Evolutionary conservation across 2,329 filamentous ascomycete genomes (phyloP).

Genomic region (Nemania sp.): DNA sequence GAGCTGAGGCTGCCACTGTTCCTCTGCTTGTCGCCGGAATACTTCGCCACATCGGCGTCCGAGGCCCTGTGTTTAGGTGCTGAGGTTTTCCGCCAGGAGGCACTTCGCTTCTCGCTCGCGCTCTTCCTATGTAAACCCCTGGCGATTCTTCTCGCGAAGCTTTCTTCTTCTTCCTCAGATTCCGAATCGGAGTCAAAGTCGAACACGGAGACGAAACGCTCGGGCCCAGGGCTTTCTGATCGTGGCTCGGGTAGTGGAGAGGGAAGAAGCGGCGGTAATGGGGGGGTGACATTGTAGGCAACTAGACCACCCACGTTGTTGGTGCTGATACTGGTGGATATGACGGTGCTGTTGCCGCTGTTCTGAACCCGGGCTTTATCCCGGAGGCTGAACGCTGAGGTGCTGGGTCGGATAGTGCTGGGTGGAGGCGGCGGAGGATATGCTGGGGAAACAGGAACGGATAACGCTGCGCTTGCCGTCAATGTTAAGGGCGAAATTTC

Average conservation of each 20-base stretch:
- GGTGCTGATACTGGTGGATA: no score
- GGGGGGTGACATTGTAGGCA: conserved; percentile 27
- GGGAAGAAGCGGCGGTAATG: conserved; percentile 30
- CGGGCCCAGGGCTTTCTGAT: conserved; percentile 32
- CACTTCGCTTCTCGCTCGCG: conserved; percentile 34
- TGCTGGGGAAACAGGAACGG: conserved; percentile 35
- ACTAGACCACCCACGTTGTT: background rate
- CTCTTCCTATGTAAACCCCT: conserved; percentile 49
- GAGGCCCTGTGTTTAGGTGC: no score
- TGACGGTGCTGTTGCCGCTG: conserved; percentile 1
- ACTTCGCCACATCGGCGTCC: no score
- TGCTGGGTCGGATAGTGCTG: conserved; percentile 29
- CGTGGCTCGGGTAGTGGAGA: conserved; percentile 31
- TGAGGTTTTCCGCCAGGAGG: no score
- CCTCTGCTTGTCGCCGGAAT: background rate
- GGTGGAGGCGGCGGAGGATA: conserved; percentile 33
- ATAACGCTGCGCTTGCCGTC: conserved; percentile 16
- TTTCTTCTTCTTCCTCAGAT: conserved; percentile 39
- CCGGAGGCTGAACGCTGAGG: conserved; percentile 36
- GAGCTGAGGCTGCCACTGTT: background rate
- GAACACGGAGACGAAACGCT: conserved; percentile 50
- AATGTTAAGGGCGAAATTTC: conserved; percentile 5
- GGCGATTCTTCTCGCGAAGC: conserved; percentile 47
- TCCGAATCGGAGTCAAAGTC: conserved; percentile 51
- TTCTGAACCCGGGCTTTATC: conserved; percentile 20